Evolutionary conservation across 2,329 filamentous ascomycete species (phyloP), one percentile per base, ranked within the genome.

Genomic region (Calycina marina): DNA sequence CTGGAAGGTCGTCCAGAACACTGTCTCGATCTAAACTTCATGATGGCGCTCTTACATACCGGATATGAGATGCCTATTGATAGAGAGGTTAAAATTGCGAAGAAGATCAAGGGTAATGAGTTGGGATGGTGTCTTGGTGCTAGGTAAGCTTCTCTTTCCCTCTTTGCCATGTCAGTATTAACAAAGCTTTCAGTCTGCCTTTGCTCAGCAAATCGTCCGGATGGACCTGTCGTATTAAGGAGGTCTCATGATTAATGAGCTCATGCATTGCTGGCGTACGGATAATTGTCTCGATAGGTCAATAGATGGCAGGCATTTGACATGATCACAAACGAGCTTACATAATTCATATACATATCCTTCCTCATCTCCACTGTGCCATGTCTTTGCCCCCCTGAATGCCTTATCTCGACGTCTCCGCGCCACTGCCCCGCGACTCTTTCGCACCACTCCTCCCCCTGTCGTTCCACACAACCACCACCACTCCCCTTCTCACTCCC

Each of bases 1-100:
- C 67, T 98, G 18, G 62, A 65, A 33, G 85, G 71, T 40, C 72
- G 88, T 36, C 85, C 90, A 2, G 86, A 98, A 58, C 82, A 79
- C 57, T 98, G 90, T 59, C 61, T 98, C 48, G 90, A 98, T 57
- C 63, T 98, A 47, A 98, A 83, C 63, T 98, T 96, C 53, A 94
- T 94, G 84, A 62, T 93, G 48, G 82, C 82, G 15, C 65, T 98
- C 36, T 62, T 96, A 34, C 86, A 96, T 58, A 93, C 84, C 4
- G 90, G 90, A 3, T 98, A 98, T 51, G 90, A 96, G 46, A 94
- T 98, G 84, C 88, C 88, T 4, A 77, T 96, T 48, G 83, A 93
- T 45, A 72, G 92, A 24, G 90, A 98, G 58, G 85, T 98, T 44
- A 88, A 82, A 67, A 93, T 94, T 53, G 90, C 88, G 38, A 98